Evolutionary conservation across 306 rosid genomes (phyloP).

Genomic region (Prunus davidiana): DNA sequence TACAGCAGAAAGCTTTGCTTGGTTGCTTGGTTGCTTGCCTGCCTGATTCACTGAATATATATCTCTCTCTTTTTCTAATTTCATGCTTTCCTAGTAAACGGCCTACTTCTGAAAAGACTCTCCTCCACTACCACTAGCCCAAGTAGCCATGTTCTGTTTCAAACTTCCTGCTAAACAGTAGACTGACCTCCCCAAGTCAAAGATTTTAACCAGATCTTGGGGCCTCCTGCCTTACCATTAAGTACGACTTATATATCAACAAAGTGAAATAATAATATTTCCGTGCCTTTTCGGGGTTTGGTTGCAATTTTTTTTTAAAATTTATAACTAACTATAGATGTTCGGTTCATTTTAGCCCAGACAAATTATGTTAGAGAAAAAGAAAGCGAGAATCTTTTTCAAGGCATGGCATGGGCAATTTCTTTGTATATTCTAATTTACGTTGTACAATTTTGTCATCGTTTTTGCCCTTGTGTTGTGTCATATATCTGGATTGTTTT

Average conservation of each 20-base stretch:
- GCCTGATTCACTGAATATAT: slow-evolving; percentile 15
- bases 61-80: not conserved
- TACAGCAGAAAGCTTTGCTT: not conserved
- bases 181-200: not conserved
- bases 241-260: too few relatives aligned
- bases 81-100: not conserved
- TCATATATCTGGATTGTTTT: not conserved
- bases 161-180: not conserved
- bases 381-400: not conserved
- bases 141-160: slow-evolving; percentile 12
- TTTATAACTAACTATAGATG: too few relatives aligned
- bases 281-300: not conserved
- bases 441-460: not conserved
- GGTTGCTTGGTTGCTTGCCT: too few relatives aligned
- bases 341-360: not conserved
- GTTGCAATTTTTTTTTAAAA: not conserved
- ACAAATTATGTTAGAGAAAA: not conserved
- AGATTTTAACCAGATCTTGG: slow-evolving; percentile 6
- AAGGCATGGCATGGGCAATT: not conserved
- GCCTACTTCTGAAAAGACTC: slow-evolving; percentile 14
- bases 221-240: not conserved
- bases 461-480: not conserved
- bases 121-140: not conserved
- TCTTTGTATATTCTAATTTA: not conserved
- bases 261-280: not conserved